Base-by-base conservation (phyloP, 441 rosid species). In the Kokia cookei region DNA sequence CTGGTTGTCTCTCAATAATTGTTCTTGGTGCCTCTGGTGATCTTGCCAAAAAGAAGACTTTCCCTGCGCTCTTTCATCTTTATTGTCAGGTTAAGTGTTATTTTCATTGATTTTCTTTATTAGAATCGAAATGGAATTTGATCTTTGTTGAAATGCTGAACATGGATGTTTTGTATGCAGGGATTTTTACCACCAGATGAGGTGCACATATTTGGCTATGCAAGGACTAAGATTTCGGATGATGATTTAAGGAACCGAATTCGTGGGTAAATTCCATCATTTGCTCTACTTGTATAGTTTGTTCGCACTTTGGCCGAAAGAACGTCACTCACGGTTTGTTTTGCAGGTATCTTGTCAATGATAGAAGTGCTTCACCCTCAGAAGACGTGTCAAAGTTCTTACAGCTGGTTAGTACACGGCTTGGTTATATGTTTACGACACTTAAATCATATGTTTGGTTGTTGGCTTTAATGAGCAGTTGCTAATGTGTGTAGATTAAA, bases 21-120 rank as follows among this genome's bases (percentile, higher is more conserved):
- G 98, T 95, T 62, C 93, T 95, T 29, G 99, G 99, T 82, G 99
- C 99, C 69, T 91, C 98, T 75, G 98, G 98, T 82, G 99, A 95
- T 90, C 97, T 95, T 71, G 99, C 99, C 73, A 95, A 93, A 92
- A 95, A 95, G 89, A 95, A 95, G 86, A 95, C 99, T 71, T 95
- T 95, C 72, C 98, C 99, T 43, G 99, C 99, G 12, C 96, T 95
- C 48, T 95, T 88, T 89, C 76, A 93, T 82, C 94, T 96, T 37
- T 93, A 83, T 67, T 88, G 90, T 15, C 97, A 92, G 97, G 99
- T 96, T 75, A 26, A n/a, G 47, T 63, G 42, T 11, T 61, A 29
- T 26, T 11, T 51, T 43, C 10, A 59, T 62, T 61, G 15, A 13
- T 53, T 40, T 54, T 42, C 58, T 42, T 55, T 24, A 10, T 13